phyloP scores from a whole-genome alignment of 2,329 filamentous ascomycete species.

The Colletotrichum liaoningense region DNA sequence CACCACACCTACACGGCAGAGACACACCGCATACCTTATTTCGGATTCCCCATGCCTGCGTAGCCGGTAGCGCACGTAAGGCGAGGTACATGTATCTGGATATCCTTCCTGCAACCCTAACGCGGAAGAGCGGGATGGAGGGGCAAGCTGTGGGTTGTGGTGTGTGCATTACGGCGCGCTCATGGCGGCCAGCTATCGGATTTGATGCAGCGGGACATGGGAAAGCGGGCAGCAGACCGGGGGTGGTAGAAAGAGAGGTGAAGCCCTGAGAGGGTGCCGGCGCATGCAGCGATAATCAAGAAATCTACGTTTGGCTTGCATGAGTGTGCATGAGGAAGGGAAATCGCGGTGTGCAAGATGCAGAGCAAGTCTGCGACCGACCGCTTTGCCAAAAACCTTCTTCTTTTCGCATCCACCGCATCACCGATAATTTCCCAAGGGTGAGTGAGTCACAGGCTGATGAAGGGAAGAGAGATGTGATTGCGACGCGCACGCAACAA shows the following conservation, averaged over 20 bases:
- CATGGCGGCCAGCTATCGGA: constrained; percentile 29
- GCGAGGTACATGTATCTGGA: neutral
- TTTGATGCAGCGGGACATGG: neutral
- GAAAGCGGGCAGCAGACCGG: neutral
- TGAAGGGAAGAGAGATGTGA: neutral
- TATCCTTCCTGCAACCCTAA: neutral
- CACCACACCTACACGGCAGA: neutral
- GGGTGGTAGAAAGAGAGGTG: neutral
- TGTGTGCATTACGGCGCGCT: constrained; percentile 10
- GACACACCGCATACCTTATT: constrained; percentile 6
- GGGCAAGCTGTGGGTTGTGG: neutral
- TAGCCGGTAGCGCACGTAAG: constrained; percentile 30
- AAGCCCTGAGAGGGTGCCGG: neutral
- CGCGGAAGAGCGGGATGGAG: constrained; percentile 8
- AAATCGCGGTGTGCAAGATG: constrained; percentile 4
- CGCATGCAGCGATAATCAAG: neutral
- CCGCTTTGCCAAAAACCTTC: too few relatives aligned
- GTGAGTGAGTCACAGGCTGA: constrained; percentile 9
- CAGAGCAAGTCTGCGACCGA: neutral
- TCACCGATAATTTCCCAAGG: neutral
- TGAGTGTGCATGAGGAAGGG: too few relatives aligned
- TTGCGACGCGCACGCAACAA: neutral
- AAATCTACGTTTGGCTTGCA: neutral
- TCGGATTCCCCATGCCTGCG: neutral
- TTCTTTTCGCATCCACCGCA: neutral